These are phyloP conservation scores for Aspergillus coremiiformis DNA, from an alignment of 495 filamentous ascomycete genomes.

Conservation along the genomic window DNA sequence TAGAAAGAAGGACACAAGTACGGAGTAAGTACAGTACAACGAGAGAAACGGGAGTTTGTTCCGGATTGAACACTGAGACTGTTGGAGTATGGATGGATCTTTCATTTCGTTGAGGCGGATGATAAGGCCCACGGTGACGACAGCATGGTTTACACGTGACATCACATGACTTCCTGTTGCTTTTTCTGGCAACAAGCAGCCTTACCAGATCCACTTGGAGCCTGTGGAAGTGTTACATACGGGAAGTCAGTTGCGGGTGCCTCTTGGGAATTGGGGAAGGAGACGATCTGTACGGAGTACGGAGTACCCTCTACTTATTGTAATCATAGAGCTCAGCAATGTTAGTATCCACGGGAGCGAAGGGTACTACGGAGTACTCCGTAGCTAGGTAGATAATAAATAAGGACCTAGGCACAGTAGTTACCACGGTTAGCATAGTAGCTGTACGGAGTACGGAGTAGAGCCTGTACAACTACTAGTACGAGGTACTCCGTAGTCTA, in stretches of 20 bases:
- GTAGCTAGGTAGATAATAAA: too few relatives aligned
- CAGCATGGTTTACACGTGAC: slow-evolving; percentile 2
- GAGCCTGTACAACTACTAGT: too few relatives aligned
- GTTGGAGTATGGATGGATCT: neutral
- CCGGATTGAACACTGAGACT: neutral
- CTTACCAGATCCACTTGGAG: neutral
- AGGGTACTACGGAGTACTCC: too few relatives aligned
- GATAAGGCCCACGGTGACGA: slow-evolving; percentile 5
- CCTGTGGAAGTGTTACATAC: neutral
- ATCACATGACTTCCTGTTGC: neutral
- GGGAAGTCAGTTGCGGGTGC: neutral
- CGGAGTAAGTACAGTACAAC: too few relatives aligned
- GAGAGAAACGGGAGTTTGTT: neutral
- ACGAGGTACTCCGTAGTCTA: neutral
- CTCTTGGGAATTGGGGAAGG: neutral
- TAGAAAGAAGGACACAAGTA: slow-evolving; percentile 2
- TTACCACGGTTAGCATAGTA: too few relatives aligned
- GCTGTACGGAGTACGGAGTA: too few relatives aligned
- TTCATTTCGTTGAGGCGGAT: neutral
- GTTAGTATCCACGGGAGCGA: too few relatives aligned
- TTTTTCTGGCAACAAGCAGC: neutral
- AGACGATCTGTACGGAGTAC: neutral
- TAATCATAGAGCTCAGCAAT: too few relatives aligned
- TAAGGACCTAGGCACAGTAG: too few relatives aligned
- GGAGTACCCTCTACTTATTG: too few relatives aligned